Evolutionary conservation across 75 land plant genomes (phyloP).

Genomic region (Pseudotsuga menziesii): DNA sequence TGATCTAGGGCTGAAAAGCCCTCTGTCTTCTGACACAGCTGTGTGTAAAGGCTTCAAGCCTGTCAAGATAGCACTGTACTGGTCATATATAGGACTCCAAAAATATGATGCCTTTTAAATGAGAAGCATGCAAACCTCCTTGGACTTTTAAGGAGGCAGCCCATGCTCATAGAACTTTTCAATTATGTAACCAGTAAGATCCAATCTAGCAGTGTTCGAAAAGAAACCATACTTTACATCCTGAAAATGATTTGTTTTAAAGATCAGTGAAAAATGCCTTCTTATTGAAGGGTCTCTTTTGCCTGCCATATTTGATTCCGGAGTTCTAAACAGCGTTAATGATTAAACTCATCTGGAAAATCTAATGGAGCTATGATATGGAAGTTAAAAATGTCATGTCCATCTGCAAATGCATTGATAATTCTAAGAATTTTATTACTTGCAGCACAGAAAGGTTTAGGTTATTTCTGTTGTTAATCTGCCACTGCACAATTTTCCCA

Average conservation of each 20-base stretch:
- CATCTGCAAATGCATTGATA: not conserved
- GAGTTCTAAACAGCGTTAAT: not conserved
- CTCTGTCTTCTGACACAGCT: too few relatives aligned
- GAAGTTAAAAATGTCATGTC: not conserved
- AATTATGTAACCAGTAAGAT: slow-evolving; percentile 3
- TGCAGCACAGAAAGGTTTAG: not conserved
- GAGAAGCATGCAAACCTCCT: slow-evolving; percentile 1
- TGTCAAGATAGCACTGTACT: slow-evolving; percentile 6
- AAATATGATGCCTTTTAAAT: not conserved
- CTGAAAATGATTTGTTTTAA: not conserved
- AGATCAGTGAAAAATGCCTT: not conserved
- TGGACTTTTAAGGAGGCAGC: not conserved
- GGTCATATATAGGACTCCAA: not conserved
- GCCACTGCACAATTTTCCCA: not conserved
- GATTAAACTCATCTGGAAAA: not conserved
- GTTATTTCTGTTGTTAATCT: not conserved
- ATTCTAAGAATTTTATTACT: not conserved
- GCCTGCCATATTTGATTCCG: not conserved
- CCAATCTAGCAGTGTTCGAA: not conserved
- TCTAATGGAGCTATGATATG: not conserved
- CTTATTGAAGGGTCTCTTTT: not conserved
- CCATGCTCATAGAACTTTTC: slow-evolving; percentile 5
- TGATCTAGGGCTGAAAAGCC: not conserved
- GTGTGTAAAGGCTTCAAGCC: not conserved
- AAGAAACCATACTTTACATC: not conserved